Evolutionary conservation across 2,329 filamentous ascomycete genomes (phyloP), one percentile per base, ranked within the genome.

Genomic region (Paracorniculantispora psalliotae): DNA sequence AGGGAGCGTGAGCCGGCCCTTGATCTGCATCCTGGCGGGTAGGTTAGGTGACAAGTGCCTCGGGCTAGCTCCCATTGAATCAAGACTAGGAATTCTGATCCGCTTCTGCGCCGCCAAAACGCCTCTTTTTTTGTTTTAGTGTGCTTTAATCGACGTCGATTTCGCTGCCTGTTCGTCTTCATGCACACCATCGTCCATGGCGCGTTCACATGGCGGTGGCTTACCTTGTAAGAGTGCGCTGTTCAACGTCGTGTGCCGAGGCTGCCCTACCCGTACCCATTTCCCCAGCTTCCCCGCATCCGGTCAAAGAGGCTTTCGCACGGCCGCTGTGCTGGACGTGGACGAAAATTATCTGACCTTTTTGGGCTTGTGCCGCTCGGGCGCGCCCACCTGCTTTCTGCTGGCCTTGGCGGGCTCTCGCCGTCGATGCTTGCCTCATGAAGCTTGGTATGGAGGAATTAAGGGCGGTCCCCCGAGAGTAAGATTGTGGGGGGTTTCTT

Each of bases 121-220:
- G 33, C 33, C 33, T 37, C 33, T 15, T 37, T 33, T 37, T 37
- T 9, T 37, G 12, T 37, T 4, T 15, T 37, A 37, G 33, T 21
- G 48, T 13, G 12, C 41, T 3, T 44, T 21, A 44, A 44, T 44
- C 41, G 41, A 44, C 21, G 41, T 37, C 33, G 33, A 37, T 37
- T 21, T 1, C n/a, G 8, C 25, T 19, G 21, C 23, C 35, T 2
- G 9, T 8, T 19, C 19, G n/a, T 4, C 23, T n/a, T 41, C 37
- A 37, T 37, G 33, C 33, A 37, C 33, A 37, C 33, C 12, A 37
- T 37, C 33, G 33, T 15, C 33, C 33, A 37, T n/a, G n/a, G 33
- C 51, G n/a, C 37, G 17, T 56, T 56, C 43, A 56, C 53, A 56
- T 56, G 53, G 53, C 28, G n/a, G 39, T 46, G 39, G 51, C 51